Evolutionary conservation across 192 early-diverging fungal genomes (phyloP).

Genomic region (Diversispora eburnea): DNA sequence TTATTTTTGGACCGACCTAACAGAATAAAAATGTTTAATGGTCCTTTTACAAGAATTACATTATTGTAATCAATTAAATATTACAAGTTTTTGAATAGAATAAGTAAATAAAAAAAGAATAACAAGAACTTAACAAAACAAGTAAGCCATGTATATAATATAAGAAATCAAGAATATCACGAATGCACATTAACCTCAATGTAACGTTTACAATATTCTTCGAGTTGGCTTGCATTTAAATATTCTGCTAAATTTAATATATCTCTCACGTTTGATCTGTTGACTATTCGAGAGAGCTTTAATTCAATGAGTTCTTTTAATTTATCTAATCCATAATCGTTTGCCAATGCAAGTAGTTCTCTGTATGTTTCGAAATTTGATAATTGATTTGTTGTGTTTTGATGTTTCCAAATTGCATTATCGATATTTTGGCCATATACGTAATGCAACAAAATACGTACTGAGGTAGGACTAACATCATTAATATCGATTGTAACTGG

Average conservation of each 20-base stretch:
- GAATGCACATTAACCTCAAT: background rate
- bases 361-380: background rate
- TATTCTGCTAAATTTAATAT: background rate
- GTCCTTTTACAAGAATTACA: too few relatives aligned
- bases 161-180: background rate
- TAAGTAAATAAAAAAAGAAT: too few relatives aligned
- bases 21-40: too few relatives aligned
- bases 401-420: background rate
- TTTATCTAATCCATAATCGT: background rate
- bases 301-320: conserved; percentile 12
- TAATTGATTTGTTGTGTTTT: background rate
- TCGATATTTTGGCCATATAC: conserved; percentile 14
- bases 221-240: background rate
- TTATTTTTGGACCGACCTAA: too few relatives aligned
- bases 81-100: too few relatives aligned
- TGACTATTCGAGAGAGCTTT: background rate
- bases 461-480: background rate
- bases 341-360: background rate
- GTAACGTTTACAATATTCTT: background rate
- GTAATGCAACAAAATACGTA: conserved; percentile 1
- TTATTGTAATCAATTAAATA: too few relatives aligned
- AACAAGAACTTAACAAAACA: too few relatives aligned
- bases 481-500: background rate
- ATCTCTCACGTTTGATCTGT: background rate
- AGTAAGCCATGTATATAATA: too few relatives aligned